These are phyloP conservation scores for Alternaria incomplexa DNA, from an alignment of 2,329 filamentous ascomycete genomes.

Conservation along the genomic window DNA sequence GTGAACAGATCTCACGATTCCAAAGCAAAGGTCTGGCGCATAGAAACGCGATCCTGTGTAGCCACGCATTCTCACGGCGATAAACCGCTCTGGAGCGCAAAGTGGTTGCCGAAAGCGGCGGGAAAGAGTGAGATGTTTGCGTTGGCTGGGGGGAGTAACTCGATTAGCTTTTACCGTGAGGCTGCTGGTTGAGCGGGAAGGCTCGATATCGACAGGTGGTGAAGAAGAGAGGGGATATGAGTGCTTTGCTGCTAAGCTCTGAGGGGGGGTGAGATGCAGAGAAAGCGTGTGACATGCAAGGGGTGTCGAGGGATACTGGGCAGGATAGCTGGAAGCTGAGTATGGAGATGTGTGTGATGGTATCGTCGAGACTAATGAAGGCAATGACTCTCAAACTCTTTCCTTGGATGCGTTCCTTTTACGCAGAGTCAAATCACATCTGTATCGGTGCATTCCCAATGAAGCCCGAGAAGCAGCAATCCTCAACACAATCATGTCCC, in stretches of 20 bases:
- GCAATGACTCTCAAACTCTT: neutral
- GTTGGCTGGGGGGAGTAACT: slow-evolving; percentile 45
- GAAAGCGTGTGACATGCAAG: neutral
- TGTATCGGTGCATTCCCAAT: neutral
- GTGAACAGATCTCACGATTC: slow-evolving; percentile 79
- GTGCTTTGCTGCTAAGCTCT: neutral
- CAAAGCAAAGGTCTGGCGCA: slow-evolving; percentile 94
- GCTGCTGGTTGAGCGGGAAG: slow-evolving; percentile 41
- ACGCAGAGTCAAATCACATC: neutral
- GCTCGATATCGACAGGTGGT: neutral
- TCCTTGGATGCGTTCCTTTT: accelerated
- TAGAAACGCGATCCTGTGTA: slow-evolving; percentile 82
- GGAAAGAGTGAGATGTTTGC: slow-evolving; percentile 51
- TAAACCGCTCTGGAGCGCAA: slow-evolving; percentile 48
- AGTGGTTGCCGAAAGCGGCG: slow-evolving; percentile 47
- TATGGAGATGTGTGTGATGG: neutral
- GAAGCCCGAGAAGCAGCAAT: neutral
- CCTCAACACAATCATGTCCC: no score
- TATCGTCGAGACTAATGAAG: neutral
- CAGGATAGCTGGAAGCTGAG: neutral
- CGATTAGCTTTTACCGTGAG: slow-evolving; percentile 49
- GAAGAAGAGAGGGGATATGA: neutral
- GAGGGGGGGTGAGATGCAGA: neutral
- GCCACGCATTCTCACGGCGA: slow-evolving; percentile 91
- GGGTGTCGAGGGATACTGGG: accelerated